Evolutionary conservation across 108 stramenopile species (phyloP).

Genomic region (Chaetoceros muelleri): DNA sequence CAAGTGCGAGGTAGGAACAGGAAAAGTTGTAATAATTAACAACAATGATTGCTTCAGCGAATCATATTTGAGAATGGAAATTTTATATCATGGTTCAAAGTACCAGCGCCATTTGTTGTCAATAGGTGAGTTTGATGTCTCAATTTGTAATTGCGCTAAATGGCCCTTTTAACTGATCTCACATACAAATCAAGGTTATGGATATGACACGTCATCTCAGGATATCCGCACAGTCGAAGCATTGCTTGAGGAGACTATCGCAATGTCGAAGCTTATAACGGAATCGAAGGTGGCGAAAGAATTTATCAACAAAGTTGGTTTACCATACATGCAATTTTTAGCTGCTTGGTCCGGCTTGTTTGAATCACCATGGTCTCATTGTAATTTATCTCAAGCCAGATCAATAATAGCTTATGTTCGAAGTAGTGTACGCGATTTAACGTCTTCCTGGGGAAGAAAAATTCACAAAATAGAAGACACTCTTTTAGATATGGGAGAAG

Average conservation of each 20-base stretch:
- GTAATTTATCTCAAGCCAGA: constrained; percentile 31
- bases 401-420: constrained; percentile 29
- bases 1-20: too few relatives aligned
- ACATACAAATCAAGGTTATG: not conserved
- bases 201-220: not conserved
- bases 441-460: constrained; percentile 29
- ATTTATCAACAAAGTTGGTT: constrained; percentile 15
- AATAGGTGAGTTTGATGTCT: not conserved
- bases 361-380: constrained; percentile 48
- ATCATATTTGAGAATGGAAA: too few relatives aligned
- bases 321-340: constrained; percentile 30
- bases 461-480: constrained; percentile 21
- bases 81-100: too few relatives aligned
- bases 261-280: constrained; percentile 4
- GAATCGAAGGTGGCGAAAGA: not conserved
- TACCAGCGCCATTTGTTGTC: not conserved
- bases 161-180: not conserved
- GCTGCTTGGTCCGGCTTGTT: constrained; percentile 58
- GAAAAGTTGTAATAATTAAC: too few relatives aligned
- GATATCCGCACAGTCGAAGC: not conserved
- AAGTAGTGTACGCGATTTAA: constrained; percentile 17
- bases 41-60: too few relatives aligned
- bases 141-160: not conserved
- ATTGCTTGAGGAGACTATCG: not conserved
- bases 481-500: constrained; percentile 41